Evolutionary conservation across 148 eudicot species (phyloP).

Genomic region (Dysphania ambrosioides): DNA sequence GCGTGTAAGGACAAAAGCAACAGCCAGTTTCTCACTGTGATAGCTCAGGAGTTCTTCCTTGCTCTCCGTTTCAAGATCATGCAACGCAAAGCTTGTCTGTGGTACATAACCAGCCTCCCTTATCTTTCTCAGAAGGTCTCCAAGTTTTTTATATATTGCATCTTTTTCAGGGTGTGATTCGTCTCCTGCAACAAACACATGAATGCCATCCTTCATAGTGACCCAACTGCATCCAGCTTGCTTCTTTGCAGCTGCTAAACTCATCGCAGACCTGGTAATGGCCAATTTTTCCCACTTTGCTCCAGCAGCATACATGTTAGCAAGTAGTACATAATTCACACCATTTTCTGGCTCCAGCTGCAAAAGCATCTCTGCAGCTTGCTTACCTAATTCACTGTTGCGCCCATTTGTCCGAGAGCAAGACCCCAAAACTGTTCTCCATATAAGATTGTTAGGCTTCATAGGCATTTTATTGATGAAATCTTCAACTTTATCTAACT

Average conservation of each 20-base stretch:
- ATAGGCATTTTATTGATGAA: constrained; percentile 68
- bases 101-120: constrained; percentile 66
- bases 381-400: constrained; percentile 46
- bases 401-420: constrained; percentile 50
- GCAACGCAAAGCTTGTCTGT: constrained; percentile 46
- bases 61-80: constrained; percentile 71
- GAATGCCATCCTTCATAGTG: constrained; percentile 66
- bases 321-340: constrained; percentile 61
- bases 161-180: constrained; percentile 57
- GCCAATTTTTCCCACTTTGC: constrained; percentile 68
- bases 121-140: constrained; percentile 52
- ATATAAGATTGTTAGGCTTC: constrained; percentile 54
- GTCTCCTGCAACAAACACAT: constrained; percentile 74
- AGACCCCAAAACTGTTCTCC: constrained; percentile 80
- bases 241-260: constrained; percentile 47
- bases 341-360: constrained; percentile 71
- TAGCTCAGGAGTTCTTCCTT: constrained; percentile 71
- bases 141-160: constrained; percentile 52
- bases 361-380: constrained; percentile 66
- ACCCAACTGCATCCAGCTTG: constrained; percentile 93
- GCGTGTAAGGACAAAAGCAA: constrained; percentile 70
- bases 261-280: constrained; percentile 51
- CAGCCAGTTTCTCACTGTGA: constrained; percentile 79
- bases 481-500: constrained; percentile 56
- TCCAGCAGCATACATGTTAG: constrained; percentile 78